Evolutionary conservation across 2,329 filamentous ascomycete genomes (phyloP).

Genomic region (Fusarium concolor): DNA sequence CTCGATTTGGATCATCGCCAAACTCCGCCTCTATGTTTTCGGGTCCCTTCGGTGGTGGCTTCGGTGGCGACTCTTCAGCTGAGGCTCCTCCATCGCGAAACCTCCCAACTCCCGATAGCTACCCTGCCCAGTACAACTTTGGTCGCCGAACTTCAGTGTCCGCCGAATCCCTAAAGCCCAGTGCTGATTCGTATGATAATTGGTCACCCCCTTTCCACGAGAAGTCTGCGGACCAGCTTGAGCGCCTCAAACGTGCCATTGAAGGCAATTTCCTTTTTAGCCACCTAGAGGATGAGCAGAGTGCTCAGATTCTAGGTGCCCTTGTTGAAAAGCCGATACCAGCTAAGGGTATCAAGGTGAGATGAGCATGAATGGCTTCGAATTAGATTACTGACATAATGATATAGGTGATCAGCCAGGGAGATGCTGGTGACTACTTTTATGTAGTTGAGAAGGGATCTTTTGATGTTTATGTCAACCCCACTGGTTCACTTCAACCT

Average conservation of each 20-base stretch:
- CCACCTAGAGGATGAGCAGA: slow-evolving; percentile 94
- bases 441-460: slow-evolving; percentile 93
- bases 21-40: slow-evolving; percentile 56
- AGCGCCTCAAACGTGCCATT: slow-evolving; percentile 83
- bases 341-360: slow-evolving; percentile 81
- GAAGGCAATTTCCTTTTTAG: slow-evolving; percentile 93
- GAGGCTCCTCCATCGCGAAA: slow-evolving; percentile 61
- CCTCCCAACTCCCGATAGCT: slow-evolving; percentile 71
- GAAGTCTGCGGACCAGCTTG: slow-evolving; percentile 84
- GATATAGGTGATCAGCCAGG: slow-evolving; percentile 88
- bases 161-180: slow-evolving; percentile 94
- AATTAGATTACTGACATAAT: slow-evolving; percentile 41
- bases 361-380: not conserved
- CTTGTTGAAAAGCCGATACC: slow-evolving; percentile 96
- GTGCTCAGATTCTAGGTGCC: slow-evolving; percentile 85
- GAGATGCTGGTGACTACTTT: slow-evolving; percentile 96
- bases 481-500: slow-evolving; percentile 78
- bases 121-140: slow-evolving; percentile 94
- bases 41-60: slow-evolving; percentile 60
- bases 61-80: slow-evolving; percentile 59
- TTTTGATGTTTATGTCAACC: slow-evolving; percentile 93
- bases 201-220: slow-evolving; percentile 89
- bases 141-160: slow-evolving; percentile 95
- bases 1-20: slow-evolving; percentile 63
- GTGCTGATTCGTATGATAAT: slow-evolving; percentile 83